Base-by-base conservation (phyloP, 345 rosid species). In the Bruguiera parviflora region DNA sequence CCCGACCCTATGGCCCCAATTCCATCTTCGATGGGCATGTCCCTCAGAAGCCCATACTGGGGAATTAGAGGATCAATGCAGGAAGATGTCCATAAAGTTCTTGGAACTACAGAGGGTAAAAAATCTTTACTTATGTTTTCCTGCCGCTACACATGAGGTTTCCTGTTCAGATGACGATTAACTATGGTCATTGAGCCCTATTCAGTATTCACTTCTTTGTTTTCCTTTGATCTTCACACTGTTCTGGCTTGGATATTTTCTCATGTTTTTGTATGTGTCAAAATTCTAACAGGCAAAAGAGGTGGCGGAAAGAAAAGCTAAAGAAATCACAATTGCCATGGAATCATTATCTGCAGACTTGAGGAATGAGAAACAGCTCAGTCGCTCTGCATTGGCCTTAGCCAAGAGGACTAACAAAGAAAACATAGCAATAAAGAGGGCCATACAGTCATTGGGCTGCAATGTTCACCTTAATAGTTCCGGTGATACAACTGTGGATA, bases 1-100 rank as follows among this genome's bases (percentile, higher is more conserved):
- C 62, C 98, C 99, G 43, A 90, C 94, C 24, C 77, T 95, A 58
- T 95, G 99, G 99, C 98, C 99, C 24, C 94, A 87, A 60, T 95
- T 92, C 79, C 98, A 92, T 81, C 96, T 95, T 60, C 93, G 99
- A 22, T 95, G 99, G 99, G 93, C 97, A 63, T 95, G 98, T 68
- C 97, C 97, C 39, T 66, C 79, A 3, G 99, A 92, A 85, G 89
- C 94, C 70, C 82, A 83, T 58, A 76, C 89, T 66, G 86, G 86
- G 67, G 97, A 92, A 76, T 81, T 84, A 27, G 98, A 92, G 72
- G 83, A 76, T 56, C 89, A 78, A 58, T 90, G 86, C 80, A 84
- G 96, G 77, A 81, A 82, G 75, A 83, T 88, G 90, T 77, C 84
- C 25, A 25, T 73, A 25, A 87, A 76, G 65, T 78, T 85, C 67